Conservation (phyloP, 176 grass and related monocot species). For the Hsuehochloa calcarea region DNA sequence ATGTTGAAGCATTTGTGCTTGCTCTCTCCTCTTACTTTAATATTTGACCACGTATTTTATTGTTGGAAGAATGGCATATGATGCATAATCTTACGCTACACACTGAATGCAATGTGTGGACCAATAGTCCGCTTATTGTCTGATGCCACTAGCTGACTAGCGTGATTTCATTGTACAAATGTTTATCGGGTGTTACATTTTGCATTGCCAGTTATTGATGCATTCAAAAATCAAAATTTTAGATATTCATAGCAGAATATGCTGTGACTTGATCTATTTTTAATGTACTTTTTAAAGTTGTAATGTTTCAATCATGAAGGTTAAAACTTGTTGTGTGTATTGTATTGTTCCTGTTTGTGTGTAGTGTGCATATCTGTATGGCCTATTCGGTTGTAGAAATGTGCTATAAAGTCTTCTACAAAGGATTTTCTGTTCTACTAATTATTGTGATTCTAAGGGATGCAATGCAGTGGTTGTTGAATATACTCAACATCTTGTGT, state of each 20-base stretch:
- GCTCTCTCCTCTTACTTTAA: background rate
- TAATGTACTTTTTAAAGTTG: background rate
- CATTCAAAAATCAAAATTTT: background rate
- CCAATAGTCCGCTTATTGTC: slow-evolving; percentile 37
- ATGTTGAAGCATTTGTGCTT: background rate
- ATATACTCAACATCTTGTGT: background rate
- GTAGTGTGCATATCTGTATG: background rate
- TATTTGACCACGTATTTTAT: background rate
- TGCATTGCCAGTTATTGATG: background rate
- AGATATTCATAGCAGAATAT: background rate
- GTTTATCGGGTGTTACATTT: background rate
- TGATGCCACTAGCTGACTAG: slow-evolving; percentile 27
- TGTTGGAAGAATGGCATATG: slow-evolving; percentile 21
- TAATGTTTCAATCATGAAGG: background rate
- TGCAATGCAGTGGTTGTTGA: background rate
- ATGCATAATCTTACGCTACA: slow-evolving; percentile 40
- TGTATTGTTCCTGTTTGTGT: background rate
- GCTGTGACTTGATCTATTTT: background rate
- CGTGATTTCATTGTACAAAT: background rate
- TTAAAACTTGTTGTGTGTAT: background rate
- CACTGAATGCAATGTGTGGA: slow-evolving; percentile 50
- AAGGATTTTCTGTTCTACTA: background rate
- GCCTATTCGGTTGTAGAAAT: background rate
- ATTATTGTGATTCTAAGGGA: background rate
- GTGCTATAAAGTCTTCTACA: background rate